These are phyloP conservation scores for Camillea tinctor DNA, from an alignment of 2,329 filamentous ascomycete species.

Conservation along the genomic window DNA sequence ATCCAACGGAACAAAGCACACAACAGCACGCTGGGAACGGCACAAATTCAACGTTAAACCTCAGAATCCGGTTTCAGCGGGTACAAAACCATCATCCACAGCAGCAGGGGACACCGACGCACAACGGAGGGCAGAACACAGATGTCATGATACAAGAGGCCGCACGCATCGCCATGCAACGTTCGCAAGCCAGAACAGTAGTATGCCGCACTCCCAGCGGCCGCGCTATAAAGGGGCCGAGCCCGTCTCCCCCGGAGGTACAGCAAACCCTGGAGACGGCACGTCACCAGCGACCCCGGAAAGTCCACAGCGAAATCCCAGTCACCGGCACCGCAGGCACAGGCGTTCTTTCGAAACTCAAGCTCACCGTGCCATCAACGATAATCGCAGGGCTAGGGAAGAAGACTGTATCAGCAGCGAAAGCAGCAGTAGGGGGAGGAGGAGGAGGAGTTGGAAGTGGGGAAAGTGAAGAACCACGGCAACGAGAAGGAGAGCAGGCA, in stretches of 20 bases:
- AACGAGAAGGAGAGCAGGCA: background rate
- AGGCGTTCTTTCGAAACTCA: slow-evolving; percentile 21
- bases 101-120: background rate
- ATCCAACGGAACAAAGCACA: background rate
- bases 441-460: background rate
- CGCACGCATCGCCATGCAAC: slow-evolving; percentile 26
- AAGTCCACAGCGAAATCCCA: slow-evolving; percentile 10
- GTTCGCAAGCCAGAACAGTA: slow-evolving; percentile 21
- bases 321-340: slow-evolving; percentile 22
- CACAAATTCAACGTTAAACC: background rate
- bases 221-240: slow-evolving; percentile 7
- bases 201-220: slow-evolving; percentile 13
- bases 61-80: slow-evolving; percentile 3
- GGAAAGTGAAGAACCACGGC: too few species aligned
- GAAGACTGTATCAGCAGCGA: too few species aligned
- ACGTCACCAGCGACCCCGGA: slow-evolving; percentile 4
- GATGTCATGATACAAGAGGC: slow-evolving; percentile 25
- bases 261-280: background rate
- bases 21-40: background rate
- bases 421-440: background rate
- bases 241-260: too few species aligned
- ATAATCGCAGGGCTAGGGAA: background rate
- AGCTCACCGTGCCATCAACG: background rate
- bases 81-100: slow-evolving; percentile 5
- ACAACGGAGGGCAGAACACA: slow-evolving; percentile 7